Conservation (phyloP, 441 rosid species). For the Erodium moschatum region DNA sequence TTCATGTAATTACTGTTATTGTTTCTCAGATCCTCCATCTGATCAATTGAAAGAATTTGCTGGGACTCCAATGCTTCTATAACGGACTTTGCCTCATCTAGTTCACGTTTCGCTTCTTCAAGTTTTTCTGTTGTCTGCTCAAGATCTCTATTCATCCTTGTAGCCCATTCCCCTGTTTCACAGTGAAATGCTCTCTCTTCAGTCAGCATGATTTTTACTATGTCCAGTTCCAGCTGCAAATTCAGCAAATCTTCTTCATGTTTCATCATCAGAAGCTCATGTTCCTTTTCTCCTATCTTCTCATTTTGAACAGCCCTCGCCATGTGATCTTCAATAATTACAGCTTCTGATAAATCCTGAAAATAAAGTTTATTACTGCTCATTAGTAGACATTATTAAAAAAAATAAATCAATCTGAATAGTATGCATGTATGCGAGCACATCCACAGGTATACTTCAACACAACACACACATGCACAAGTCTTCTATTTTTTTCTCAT, state of each 20-base stretch:
- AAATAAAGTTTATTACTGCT: slow-evolving; percentile 15
- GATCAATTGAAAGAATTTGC: slow-evolving; percentile 54
- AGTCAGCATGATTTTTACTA: slow-evolving; percentile 64
- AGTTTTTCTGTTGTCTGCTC: slow-evolving; percentile 43
- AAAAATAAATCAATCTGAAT: not conserved
- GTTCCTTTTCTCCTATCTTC: slow-evolving; percentile 21
- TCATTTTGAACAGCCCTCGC: slow-evolving; percentile 25
- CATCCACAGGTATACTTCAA: not conserved
- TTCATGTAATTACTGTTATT: slow-evolving; percentile 39
- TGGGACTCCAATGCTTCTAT: slow-evolving; percentile 84
- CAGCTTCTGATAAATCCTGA: slow-evolving; percentile 35
- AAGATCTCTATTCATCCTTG: slow-evolving; percentile 45
- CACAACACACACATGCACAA: not conserved
- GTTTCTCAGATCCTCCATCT: slow-evolving; percentile 58
- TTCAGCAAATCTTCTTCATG: slow-evolving; percentile 58
- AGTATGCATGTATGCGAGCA: not conserved
- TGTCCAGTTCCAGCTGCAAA: slow-evolving; percentile 84
- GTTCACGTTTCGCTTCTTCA: slow-evolving; percentile 39
- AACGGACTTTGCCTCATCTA: slow-evolving; percentile 57
- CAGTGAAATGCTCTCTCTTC: slow-evolving; percentile 60
- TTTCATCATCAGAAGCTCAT: slow-evolving; percentile 32
- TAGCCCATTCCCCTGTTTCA: slow-evolving; percentile 41
- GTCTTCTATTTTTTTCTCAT: not conserved
- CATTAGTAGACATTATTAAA: not conserved
- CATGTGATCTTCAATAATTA: slow-evolving; percentile 15